Conservation (phyloP, 371 early-diverging fungal species). For the Mucor racemosus region DNA sequence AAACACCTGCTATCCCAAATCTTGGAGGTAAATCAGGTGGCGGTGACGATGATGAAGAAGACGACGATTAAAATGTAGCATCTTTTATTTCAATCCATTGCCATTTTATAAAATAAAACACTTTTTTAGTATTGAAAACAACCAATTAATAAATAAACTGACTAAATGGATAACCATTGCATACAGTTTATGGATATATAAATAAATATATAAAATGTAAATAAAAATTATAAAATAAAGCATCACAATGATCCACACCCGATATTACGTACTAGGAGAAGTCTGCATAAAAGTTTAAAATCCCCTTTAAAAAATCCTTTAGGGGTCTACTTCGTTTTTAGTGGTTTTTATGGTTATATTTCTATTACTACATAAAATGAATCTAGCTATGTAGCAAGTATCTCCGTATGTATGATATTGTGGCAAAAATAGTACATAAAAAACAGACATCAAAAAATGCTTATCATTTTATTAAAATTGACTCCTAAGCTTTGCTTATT, state of each 20-base stretch:
- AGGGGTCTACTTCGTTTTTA: neutral
- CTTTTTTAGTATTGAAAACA: too few species aligned
- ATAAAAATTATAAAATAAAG: neutral
- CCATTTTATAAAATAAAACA: neutral
- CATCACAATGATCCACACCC: neutral
- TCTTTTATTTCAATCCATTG: neutral
- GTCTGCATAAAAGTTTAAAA: neutral
- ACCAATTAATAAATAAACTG: neutral
- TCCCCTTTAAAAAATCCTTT: neutral
- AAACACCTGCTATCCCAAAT: neutral
- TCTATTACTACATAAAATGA: neutral
- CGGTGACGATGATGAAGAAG: slow-evolving; percentile 1
- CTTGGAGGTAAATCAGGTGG: neutral
- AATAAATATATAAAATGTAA: neutral
- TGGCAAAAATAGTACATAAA: neutral
- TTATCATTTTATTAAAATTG: too few species aligned
- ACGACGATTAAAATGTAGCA: neutral
- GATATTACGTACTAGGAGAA: neutral
- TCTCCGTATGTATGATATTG: neutral
- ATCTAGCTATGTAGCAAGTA: neutral
- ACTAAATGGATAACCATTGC: neutral
- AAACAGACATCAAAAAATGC: neutral
- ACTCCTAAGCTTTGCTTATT: neutral
- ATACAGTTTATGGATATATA: neutral
- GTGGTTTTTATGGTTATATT: neutral